phyloP scores from a whole-genome alignment of 768 basidiomycete genomes.

The Mycena haematopus region DNA sequence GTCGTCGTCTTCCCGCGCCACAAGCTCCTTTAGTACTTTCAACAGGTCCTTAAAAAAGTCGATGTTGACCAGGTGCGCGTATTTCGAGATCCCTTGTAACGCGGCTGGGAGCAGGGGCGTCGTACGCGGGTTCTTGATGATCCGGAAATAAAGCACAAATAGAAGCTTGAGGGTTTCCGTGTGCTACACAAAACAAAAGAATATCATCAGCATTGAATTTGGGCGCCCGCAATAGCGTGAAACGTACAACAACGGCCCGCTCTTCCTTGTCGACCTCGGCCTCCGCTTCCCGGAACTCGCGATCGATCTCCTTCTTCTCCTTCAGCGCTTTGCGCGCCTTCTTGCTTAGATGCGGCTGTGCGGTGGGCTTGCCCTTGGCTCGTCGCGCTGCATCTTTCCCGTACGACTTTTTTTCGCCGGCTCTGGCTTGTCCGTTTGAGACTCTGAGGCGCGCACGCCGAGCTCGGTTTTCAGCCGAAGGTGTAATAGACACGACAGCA shows the following conservation, averaged over 20 bases:
- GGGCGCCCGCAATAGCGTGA: constrained; percentile 21
- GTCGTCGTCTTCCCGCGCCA: constrained; percentile 56
- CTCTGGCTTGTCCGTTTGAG: constrained; percentile 62
- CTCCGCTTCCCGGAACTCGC: constrained; percentile 93
- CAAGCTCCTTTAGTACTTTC: constrained; percentile 80
- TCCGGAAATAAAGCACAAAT: constrained; percentile 96
- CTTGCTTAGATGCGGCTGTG: constrained; percentile 86
- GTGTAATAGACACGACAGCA: constrained; percentile 82
- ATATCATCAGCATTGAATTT: constrained; percentile 16
- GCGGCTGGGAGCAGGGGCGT: constrained; percentile 86
- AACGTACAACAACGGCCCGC: constrained; percentile 76
- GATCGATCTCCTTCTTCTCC: constrained; percentile 89
- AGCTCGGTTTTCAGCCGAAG: constrained; percentile 90
- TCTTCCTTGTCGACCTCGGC: constrained; percentile 94
- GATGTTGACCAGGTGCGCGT: constrained; percentile 95
- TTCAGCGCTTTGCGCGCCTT: constrained; percentile 85
- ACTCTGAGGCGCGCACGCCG: constrained; percentile 76
- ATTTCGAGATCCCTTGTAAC: constrained; percentile 90
- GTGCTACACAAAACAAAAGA: constrained; percentile 60
- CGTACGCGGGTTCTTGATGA: constrained; percentile 84
- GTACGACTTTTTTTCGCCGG: constrained; percentile 47
- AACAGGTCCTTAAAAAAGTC: constrained; percentile 98
- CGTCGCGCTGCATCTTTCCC: constrained; percentile 50
- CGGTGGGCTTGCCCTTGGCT: constrained; percentile 63
- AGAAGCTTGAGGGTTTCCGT: constrained; percentile 97